Evolutionary conservation across 768 basidiomycete species (phyloP), one percentile per base, ranked within the genome.

Genomic region (Mycena belliarum): DNA sequence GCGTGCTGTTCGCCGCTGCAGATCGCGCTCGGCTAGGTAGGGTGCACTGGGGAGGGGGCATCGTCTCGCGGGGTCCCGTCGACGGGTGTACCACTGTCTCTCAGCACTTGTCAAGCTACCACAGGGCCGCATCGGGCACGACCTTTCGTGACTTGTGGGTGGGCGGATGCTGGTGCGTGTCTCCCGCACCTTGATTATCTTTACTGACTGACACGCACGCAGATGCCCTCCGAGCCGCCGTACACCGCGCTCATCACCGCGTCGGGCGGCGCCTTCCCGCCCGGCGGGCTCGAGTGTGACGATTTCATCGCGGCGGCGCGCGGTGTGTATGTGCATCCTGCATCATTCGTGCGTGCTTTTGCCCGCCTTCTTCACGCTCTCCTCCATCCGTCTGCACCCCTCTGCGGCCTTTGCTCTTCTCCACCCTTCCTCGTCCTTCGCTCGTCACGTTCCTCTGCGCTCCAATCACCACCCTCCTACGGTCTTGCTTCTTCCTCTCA

Each of bases 141-240:
- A 63, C 72, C 11, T 68, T 84, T 46, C 65, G 61, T 40, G 82
- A 82, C 10, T 68, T 79, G n/a, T 83, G 79, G 77, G 72, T 78
- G 53, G 82, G 82, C 14, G 72, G 10, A 73, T 81, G 70, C 60
- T 80, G 78, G 57, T 58, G 47, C 9, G 57, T 51, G n/a, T 18
- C 18, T 37, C 8, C n/a, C n/a, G n/a, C n/a, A n/a, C n/a, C n/a
- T n/a, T n/a, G n/a, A n/a, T n/a, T n/a, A n/a, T n/a, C n/a, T n/a
- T n/a, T n/a, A n/a, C n/a, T n/a, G n/a, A n/a, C 29, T 40, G 12
- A 18, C 33, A 14, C 20, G 20, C n/a, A 10, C 21, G 6, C 52
- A 76, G 75, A 66, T 73, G 10, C 74, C 75, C 15, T 70, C 69
- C 38, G 55, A 70, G 21, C 38, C 28, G 28, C 45, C 59, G 7